phyloP scores from a whole-genome alignment of 306 rosid genomes.

The Gleditsia sinensis region DNA sequence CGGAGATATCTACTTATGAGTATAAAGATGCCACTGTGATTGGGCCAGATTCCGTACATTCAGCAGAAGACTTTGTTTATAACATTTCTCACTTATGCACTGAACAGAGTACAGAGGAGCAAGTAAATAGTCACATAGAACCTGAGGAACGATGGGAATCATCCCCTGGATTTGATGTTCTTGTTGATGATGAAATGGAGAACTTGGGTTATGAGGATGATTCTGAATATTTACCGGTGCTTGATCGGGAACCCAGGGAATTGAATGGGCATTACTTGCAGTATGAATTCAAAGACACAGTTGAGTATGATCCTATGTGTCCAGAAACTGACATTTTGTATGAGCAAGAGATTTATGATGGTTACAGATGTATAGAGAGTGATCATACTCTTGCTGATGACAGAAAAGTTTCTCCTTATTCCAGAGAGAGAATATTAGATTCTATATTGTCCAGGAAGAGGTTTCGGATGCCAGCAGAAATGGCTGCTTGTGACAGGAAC shows the following conservation, averaged over 20 bases:
- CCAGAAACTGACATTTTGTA: conserved; percentile 49
- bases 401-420: conserved; percentile 34
- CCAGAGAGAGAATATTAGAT: conserved; percentile 50
- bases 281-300: conserved; percentile 47
- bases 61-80: conserved; percentile 36
- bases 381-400: conserved; percentile 37
- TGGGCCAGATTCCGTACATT: not conserved
- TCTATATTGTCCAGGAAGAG: conserved; percentile 58
- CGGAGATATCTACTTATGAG: conserved; percentile 42
- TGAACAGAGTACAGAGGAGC: conserved; percentile 63
- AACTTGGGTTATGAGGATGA: not conserved
- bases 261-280: conserved; percentile 37
- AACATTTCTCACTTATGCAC: conserved; percentile 39
- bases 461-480: conserved; percentile 46
- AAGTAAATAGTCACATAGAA: conserved; percentile 45
- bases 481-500: conserved; percentile 40
- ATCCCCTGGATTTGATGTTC: conserved; percentile 88
- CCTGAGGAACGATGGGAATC: conserved; percentile 78
- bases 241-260: not conserved
- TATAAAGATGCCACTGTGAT: conserved; percentile 43
- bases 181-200: conserved; percentile 58
- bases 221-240: conserved; percentile 1
- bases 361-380: conserved; percentile 42
- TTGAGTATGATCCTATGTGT: conserved; percentile 47
- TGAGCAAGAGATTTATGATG: conserved; percentile 45